These are phyloP conservation scores for Echinosophora koreensis DNA, from an alignment of 306 rosid species.

Conservation along the genomic window DNA sequence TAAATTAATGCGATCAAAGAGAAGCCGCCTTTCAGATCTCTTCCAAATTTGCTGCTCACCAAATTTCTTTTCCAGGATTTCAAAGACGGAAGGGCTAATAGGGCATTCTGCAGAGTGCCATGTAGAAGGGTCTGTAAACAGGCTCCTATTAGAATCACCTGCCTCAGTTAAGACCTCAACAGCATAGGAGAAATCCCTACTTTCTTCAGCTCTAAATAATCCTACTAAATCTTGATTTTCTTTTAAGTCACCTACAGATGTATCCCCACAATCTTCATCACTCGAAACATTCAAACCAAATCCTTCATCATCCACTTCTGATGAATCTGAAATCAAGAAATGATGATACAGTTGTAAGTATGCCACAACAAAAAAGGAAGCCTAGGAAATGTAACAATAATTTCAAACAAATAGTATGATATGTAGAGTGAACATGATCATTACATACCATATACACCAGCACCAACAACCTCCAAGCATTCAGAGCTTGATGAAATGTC, in stretches of 20 bases:
- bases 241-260: slow-evolving; percentile 46
- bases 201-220: slow-evolving; percentile 63
- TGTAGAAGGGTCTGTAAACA: slow-evolving; percentile 51
- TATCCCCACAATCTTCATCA: slow-evolving; percentile 67
- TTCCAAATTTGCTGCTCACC: slow-evolving; percentile 78
- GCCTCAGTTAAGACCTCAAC: slow-evolving; percentile 77
- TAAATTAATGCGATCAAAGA: slow-evolving; percentile 75
- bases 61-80: slow-evolving; percentile 77
- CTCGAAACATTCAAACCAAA: slow-evolving; percentile 73
- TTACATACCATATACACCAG: slow-evolving; percentile 58
- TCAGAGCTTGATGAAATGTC: slow-evolving; percentile 48
- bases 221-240: slow-evolving; percentile 51
- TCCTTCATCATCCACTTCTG: slow-evolving; percentile 66
- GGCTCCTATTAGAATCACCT: slow-evolving; percentile 45
- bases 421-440: slow-evolving; percentile 1
- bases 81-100: slow-evolving; percentile 67
- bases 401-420: slow-evolving; percentile 25
- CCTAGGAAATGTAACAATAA: slow-evolving; percentile 28
- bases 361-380: slow-evolving; percentile 27
- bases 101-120: slow-evolving; percentile 72
- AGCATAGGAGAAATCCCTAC: slow-evolving; percentile 78
- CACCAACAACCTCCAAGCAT: slow-evolving; percentile 37
- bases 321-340: slow-evolving; percentile 63
- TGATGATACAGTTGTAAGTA: slow-evolving; percentile 32
- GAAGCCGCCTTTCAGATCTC: slow-evolving; percentile 77